A percentile compares a stretch with the other conserved stretches of the same genome.
Conservation (phyloP, 768 basidiomycete species). For the Boletus fagicola region DNA sequence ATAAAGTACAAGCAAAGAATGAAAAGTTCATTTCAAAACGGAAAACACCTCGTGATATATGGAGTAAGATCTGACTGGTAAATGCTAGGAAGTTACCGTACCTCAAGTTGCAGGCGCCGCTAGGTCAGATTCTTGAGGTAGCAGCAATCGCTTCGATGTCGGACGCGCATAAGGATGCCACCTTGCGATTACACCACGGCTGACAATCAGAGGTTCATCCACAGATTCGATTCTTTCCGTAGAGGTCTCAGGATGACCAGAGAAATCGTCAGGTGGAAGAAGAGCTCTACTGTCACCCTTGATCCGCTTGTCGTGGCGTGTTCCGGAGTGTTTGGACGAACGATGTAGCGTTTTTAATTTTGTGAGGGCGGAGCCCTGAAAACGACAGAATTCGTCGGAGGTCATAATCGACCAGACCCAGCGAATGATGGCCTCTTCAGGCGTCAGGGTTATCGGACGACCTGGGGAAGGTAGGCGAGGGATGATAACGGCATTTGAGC, state of each 20-base stretch:
- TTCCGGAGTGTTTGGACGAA: neutral
- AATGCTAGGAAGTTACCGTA: neutral
- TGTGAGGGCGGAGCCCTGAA: neutral
- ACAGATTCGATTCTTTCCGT: neutral
- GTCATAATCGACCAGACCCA: conserved; percentile 23
- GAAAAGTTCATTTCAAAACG: neutral
- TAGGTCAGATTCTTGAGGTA: conserved; percentile 17
- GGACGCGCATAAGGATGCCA: conserved; percentile 22
- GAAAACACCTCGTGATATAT: neutral
- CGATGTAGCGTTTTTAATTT: neutral
- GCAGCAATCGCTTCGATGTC: conserved; percentile 12
- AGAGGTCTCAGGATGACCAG: neutral
- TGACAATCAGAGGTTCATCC: conserved; percentile 21
- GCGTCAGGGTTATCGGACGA: conserved; percentile 16
- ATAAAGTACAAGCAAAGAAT: neutral
- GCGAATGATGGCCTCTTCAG: conserved; percentile 20
- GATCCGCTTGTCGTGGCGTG: conserved; percentile 9
- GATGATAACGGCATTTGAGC: conserved; percentile 17
- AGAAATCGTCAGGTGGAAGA: conserved; percentile 20
- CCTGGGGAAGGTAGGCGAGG: conserved; percentile 28
- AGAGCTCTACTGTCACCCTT: conserved; percentile 6
- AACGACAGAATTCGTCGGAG: conserved; percentile 9
- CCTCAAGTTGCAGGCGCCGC: neutral
- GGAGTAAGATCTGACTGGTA: neutral
- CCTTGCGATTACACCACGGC: neutral